Base-by-base conservation (phyloP, 2,329 filamentous ascomycete genomes). In the Grosmannia clavigera region DNA sequence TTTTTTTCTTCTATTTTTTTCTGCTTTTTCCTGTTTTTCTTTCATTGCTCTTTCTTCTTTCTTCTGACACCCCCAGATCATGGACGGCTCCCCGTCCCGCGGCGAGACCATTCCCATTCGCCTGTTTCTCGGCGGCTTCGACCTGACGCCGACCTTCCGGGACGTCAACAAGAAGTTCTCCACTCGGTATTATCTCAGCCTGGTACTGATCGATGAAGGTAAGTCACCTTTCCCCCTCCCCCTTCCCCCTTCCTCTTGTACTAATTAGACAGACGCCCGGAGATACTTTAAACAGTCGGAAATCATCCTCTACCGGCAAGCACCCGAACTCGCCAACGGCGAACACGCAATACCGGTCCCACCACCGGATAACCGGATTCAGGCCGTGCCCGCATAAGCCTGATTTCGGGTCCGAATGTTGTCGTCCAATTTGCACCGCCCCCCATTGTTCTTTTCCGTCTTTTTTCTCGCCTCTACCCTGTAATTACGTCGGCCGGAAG, bases 161-260 rank as follows among this genome's bases (percentile, higher is more conserved):
- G 94, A 99, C 72, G 95, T 99, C 67, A 99, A 99, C 82, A 99
- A 99, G 81, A 99, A 99, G 76, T 99, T 96, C 74, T 97, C 92
- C 31, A 97, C 92, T 46, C 82, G 94, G 69, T 99, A 99, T 76
- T 99, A 99, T 75, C 82, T 99, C 64, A 96, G 92, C 71, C 77
- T 99, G 64, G 94, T 99, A 27, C 81, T 96, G 66, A 96, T 96
- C 66, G 92, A 96, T 69, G 92, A 96, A 83, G 90, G 90, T 88
- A 75, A 66, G 78, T 72, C 57, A 48, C 29, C 46, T 14, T 35
- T 33, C 22, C 22, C 27, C 4, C 9, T 35, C 52, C 2, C 16
- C 51, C 3, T 9, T 27, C 35, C 14, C 19, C 48, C 29, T 16
- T n/a, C 2, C 19, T n/a, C 27, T 5, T 10, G 0, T 51, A 2